These are phyloP conservation scores for Sedum album DNA, from an alignment of 164 flowering plant species.

Conservation along the genomic window DNA sequence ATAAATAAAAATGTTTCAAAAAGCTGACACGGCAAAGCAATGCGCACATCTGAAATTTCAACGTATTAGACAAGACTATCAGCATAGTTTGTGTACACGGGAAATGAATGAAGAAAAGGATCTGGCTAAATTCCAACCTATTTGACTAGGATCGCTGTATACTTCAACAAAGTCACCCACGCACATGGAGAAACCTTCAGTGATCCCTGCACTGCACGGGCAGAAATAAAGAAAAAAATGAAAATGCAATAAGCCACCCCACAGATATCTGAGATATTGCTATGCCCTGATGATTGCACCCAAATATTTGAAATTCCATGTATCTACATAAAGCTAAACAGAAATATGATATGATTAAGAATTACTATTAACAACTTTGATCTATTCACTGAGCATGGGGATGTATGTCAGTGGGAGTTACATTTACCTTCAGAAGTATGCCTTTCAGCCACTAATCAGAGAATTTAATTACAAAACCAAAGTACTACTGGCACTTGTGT, in stretches of 20 bases:
- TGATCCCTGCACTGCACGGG: constrained; percentile 81
- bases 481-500: too few species aligned
- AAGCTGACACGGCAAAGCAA: not conserved
- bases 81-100: not conserved
- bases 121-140: not conserved
- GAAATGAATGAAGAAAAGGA: not conserved
- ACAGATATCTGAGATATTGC: not conserved
- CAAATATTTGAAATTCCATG: not conserved
- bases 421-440: not conserved
- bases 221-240: constrained; percentile 11
- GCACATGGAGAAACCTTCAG: constrained; percentile 99
- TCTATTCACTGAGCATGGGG: not conserved
- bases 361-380: not conserved
- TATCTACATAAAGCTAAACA: not conserved
- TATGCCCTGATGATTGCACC: not conserved
- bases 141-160: constrained; percentile 71
- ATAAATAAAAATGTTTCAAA: too few species aligned
- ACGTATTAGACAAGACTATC: not conserved
- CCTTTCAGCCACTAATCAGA: not conserved
- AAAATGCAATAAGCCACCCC: not conserved
- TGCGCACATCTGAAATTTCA: not conserved
- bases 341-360: not conserved
- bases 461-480: not conserved
- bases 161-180: constrained; percentile 99
- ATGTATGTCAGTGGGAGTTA: not conserved